Conservation (phyloP, 2,329 filamentous ascomycete species). For the Biscogniauxia marginata region DNA sequence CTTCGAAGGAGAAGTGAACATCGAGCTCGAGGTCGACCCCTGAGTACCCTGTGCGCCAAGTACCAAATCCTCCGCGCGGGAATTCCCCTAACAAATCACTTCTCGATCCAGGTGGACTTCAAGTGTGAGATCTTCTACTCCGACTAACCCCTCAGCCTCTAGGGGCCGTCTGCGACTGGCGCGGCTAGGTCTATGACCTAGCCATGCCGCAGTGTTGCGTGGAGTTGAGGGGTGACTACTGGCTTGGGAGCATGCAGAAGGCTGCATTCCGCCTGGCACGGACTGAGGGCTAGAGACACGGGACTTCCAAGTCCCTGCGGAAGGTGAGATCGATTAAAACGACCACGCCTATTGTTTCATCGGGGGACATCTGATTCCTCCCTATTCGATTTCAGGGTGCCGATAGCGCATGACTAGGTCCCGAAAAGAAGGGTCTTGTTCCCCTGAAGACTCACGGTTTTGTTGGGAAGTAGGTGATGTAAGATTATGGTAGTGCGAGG, state of each 20-base stretch:
- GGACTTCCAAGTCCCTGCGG: background rate
- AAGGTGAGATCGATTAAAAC: too few species aligned
- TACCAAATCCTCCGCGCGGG: background rate
- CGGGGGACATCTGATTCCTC: background rate
- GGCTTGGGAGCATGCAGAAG: background rate
- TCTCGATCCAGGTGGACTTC: slow-evolving; percentile 1
- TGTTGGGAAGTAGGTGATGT: background rate
- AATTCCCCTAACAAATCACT: background rate
- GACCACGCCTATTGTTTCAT: background rate
- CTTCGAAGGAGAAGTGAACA: background rate
- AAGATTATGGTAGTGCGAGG: background rate
- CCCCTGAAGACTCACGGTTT: background rate
- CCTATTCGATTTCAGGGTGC: background rate
- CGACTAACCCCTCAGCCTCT: background rate
- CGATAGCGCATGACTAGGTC: background rate
- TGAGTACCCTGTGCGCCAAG: background rate
- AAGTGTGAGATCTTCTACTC: slow-evolving; percentile 6
- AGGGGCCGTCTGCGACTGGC: background rate
- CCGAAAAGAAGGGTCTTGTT: background rate
- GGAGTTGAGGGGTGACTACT: background rate
- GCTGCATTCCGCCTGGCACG: background rate
- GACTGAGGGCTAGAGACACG: background rate
- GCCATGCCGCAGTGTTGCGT: background rate
- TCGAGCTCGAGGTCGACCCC: background rate
- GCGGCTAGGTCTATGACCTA: background rate